A percentile compares a stretch with the other conserved stretches of the same genome.
phyloP scores from a whole-genome alignment of 2,329 filamentous ascomycete genomes.

The Rhynchosporium secalis region DNA sequence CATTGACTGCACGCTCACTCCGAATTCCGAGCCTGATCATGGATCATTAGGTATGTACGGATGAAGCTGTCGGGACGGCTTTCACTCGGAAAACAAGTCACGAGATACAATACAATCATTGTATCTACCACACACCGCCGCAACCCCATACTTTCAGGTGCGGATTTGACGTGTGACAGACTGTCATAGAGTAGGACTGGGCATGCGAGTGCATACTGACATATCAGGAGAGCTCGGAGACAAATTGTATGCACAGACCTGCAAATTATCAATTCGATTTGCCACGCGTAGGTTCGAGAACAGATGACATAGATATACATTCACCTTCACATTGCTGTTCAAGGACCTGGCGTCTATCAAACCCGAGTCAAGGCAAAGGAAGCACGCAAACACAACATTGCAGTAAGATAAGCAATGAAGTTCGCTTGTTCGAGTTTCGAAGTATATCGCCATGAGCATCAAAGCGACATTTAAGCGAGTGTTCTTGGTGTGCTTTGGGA shows the following conservation, averaged over 20 bases:
- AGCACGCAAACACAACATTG: background rate
- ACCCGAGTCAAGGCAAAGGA: background rate
- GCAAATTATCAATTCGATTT: background rate
- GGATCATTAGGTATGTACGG: background rate
- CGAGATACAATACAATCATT: background rate
- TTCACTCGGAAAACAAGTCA: background rate
- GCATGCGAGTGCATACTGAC: background rate
- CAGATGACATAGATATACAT: background rate
- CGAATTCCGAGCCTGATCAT: background rate
- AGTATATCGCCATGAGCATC: background rate
- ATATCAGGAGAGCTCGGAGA: background rate
- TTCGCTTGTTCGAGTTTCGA: background rate
- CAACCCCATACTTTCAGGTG: conserved; percentile 3
- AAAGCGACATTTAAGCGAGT: background rate
- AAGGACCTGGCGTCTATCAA: background rate
- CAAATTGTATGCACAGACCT: background rate
- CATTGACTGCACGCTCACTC: background rate
- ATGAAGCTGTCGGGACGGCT: background rate
- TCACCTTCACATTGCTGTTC: background rate
- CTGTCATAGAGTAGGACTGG: background rate
- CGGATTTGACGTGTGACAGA: conserved; percentile 4
- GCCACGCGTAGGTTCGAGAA: background rate
- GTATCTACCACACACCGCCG: background rate
- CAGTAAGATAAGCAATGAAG: background rate
- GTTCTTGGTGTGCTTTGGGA: background rate